These are phyloP conservation scores for Neostapfia colusana DNA, from an alignment of 176 grass and related monocot genomes.

Conservation along the genomic window DNA sequence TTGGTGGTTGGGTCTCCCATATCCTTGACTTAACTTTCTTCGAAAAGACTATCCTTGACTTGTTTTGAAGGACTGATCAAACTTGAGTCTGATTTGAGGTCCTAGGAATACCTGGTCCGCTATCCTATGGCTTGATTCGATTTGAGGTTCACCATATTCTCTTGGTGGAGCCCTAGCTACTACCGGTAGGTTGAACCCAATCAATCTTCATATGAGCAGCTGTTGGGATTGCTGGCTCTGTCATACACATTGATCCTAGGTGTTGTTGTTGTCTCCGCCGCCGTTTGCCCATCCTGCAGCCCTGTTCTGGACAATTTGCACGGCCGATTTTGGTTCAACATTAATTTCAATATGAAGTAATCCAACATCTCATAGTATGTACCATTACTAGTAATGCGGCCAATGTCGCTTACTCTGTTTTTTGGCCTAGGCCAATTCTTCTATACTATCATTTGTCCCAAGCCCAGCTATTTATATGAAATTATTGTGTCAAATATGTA, in stretches of 20 bases:
- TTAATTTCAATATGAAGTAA: neutral
- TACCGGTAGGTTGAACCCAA: neutral
- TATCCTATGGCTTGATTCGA: neutral
- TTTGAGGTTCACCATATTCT: neutral
- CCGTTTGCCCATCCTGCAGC: neutral
- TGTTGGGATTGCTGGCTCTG: neutral
- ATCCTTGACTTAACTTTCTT: no score
- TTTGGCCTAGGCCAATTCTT: neutral
- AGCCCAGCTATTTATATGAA: no score
- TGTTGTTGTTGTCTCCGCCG: neutral
- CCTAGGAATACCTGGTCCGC: constrained; percentile 16
- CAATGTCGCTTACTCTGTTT: neutral
- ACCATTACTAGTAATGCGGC: neutral
- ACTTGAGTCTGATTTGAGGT: constrained; percentile 2
- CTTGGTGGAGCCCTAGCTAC: neutral
- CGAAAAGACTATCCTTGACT: neutral
- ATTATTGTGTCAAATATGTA: no score
- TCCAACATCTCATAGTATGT: neutral
- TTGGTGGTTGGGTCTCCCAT: neutral
- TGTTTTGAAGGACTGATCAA: neutral
- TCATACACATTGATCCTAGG: neutral
- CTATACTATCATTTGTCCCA: neutral
- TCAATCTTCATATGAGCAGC: neutral
- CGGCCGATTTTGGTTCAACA: neutral
- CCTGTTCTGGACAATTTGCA: neutral